A percentile compares a stretch with the other conserved stretches of the same genome.
Conservation (phyloP, 2,329 filamentous ascomycete genomes). For the Chaetomium olivaceum region DNA sequence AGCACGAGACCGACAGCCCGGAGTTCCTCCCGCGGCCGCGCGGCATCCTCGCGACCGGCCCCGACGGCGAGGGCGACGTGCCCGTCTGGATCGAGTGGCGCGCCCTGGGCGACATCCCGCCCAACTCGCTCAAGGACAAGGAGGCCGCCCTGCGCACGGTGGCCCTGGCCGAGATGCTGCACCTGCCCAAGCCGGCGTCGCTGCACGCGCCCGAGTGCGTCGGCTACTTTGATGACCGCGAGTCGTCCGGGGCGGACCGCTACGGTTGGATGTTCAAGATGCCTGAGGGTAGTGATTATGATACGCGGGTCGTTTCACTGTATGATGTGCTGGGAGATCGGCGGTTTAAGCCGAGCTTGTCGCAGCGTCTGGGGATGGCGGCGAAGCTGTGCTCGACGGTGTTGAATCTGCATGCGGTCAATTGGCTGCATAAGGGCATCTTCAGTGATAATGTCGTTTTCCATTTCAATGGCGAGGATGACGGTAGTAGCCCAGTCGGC, state of each 20-base stretch:
- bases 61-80: slow-evolving; percentile 10
- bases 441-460: slow-evolving; percentile 53
- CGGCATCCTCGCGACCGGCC: slow-evolving; percentile 19
- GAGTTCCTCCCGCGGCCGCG: slow-evolving; percentile 23
- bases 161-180: slow-evolving; percentile 33
- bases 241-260: slow-evolving; percentile 17
- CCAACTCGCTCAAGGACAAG: slow-evolving; percentile 24
- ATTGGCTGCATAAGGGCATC: slow-evolving; percentile 57
- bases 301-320: slow-evolving; percentile 25
- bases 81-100: slow-evolving; percentile 35
- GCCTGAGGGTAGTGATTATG: slow-evolving; percentile 22
- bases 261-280: slow-evolving; percentile 33
- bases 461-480: slow-evolving; percentile 39
- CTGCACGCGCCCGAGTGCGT: slow-evolving; percentile 31
- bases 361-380: slow-evolving; percentile 29
- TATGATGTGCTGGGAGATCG: slow-evolving; percentile 25
- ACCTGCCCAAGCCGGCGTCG: slow-evolving; percentile 28
- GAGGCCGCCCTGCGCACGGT: slow-evolving; percentile 28
- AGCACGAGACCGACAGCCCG: slow-evolving; percentile 17
- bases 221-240: slow-evolving; percentile 33
- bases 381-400: slow-evolving; percentile 29
- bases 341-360: slow-evolving; percentile 23
- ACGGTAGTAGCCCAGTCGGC: slow-evolving; percentile 22
- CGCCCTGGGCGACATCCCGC: slow-evolving; percentile 18
- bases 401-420: slow-evolving; percentile 49